Evolutionary conservation across 768 basidiomycete species (phyloP).

Genomic region (Coprinellus micaceus): DNA sequence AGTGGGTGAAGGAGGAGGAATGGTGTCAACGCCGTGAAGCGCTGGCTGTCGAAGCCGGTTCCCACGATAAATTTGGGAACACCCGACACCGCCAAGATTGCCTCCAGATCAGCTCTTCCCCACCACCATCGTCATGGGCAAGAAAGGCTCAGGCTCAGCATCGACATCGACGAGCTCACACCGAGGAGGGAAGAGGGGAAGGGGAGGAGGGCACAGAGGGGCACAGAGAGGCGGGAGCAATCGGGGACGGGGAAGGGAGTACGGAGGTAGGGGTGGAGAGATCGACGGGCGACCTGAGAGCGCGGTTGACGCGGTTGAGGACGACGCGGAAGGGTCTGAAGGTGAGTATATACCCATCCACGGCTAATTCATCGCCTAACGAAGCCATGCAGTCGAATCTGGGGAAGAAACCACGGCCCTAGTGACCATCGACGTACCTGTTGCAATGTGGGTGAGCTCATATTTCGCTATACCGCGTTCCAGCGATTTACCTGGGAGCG

Average conservation of each 20-base stretch:
- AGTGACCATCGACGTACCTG: constrained; percentile 58
- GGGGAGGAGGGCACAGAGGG: constrained; percentile 25
- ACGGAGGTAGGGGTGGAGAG: constrained; percentile 12
- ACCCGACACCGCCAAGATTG: too few species aligned
- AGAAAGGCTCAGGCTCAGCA: constrained; percentile 29
- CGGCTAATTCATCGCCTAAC: constrained; percentile 1
- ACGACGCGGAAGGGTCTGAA: constrained; percentile 32
- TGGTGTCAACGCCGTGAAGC: background rate
- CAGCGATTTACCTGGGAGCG: too few species aligned
- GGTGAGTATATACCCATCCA: constrained; percentile 18
- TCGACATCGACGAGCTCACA: background rate
- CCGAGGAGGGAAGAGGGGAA: constrained; percentile 36
- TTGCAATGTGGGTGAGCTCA: constrained; percentile 91
- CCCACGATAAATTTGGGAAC: background rate
- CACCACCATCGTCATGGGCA: constrained; percentile 29
- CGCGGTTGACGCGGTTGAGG: constrained; percentile 46
- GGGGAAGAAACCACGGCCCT: constrained; percentile 18
- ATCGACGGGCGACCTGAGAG: constrained; percentile 53
- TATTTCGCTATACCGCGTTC: too few species aligned
- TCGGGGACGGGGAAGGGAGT: background rate
- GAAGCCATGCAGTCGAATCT: constrained; percentile 9
- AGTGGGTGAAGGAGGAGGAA: background rate
- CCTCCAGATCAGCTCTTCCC: too few species aligned
- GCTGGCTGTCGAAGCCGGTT: background rate
- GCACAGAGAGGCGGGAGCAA: background rate